These are phyloP conservation scores for Austroboletus niveus DNA, from an alignment of 1,284 basidiomycete species.

Conservation along the genomic window DNA sequence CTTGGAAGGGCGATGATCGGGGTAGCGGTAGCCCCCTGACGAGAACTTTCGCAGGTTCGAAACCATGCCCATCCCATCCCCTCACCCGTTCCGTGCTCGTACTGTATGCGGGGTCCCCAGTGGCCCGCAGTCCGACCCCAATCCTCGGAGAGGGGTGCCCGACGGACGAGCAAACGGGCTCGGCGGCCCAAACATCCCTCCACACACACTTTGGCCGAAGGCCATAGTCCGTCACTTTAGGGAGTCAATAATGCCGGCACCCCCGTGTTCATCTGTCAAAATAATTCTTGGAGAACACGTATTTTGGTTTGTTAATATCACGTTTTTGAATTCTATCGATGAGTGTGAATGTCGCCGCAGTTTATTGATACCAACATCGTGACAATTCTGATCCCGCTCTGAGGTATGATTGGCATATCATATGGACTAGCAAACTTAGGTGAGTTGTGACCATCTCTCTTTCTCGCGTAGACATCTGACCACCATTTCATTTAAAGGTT, in stretches of 20 bases:
- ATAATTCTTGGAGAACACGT: slow-evolving; percentile 76
- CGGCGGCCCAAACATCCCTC: too few relatives aligned
- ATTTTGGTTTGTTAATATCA: slow-evolving; percentile 48
- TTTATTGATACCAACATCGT: slow-evolving; percentile 77
- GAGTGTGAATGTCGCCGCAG: slow-evolving; percentile 32
- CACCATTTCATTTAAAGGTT: slow-evolving; percentile 43
- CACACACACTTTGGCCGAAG: too few relatives aligned
- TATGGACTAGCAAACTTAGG: slow-evolving; percentile 77
- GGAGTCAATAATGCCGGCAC: slow-evolving; percentile 79
- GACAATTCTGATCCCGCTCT: slow-evolving; percentile 75
- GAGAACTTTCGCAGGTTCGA: too few relatives aligned
- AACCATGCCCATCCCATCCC: too few relatives aligned
- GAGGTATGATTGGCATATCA: slow-evolving; percentile 84
- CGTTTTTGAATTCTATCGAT: too few relatives aligned
- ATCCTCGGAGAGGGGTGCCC: too few relatives aligned
- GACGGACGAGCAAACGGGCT: too few relatives aligned
- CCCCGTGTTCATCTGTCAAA: slow-evolving; percentile 74
- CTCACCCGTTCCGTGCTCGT: too few relatives aligned
- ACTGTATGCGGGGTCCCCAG: too few relatives aligned
- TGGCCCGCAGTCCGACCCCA: too few relatives aligned
- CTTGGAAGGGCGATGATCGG: too few relatives aligned
- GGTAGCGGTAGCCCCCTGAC: too few relatives aligned
- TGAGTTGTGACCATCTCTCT: slow-evolving; percentile 26
- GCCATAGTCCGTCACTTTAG: slow-evolving; percentile 33
- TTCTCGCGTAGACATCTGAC: neutral